A percentile compares a stretch with the other conserved stretches of the same genome.
These are phyloP conservation scores for Chytriomyces confervae DNA, from an alignment of 192 early-diverging fungal genomes.

Conservation along the genomic window DNA sequence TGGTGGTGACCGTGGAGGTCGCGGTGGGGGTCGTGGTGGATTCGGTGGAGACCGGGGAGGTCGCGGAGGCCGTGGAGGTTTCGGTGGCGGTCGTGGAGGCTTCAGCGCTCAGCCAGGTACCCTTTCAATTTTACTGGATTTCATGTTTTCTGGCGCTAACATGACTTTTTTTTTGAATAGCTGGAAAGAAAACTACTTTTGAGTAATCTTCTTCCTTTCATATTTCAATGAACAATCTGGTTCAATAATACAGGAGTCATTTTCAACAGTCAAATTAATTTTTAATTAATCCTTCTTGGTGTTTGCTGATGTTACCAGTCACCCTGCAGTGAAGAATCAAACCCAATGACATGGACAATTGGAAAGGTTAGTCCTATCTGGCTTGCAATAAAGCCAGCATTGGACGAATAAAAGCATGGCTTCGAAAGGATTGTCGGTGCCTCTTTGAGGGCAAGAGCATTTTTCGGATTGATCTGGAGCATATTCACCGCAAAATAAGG, in stretches of 20 bases:
- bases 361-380: no score
- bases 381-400: no score
- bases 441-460: no score
- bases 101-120: slow-evolving; percentile 24
- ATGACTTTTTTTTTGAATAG: neutral
- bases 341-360: no score
- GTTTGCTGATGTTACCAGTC: no score
- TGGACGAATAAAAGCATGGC: no score
- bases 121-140: neutral
- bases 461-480: no score
- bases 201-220: slow-evolving; percentile 1
- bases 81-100: slow-evolving; percentile 32
- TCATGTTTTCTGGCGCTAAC: neutral
- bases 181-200: slow-evolving; percentile 52
- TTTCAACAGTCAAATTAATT: no score
- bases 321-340: no score
- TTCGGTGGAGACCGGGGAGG: slow-evolving; percentile 49
- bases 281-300: no score
- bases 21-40: slow-evolving; percentile 56
- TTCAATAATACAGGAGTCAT: neutral
- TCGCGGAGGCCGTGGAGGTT: slow-evolving; percentile 41
- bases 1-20: slow-evolving; percentile 54
- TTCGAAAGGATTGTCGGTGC: no score
- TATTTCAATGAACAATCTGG: neutral
- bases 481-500: no score